Base-by-base conservation (phyloP, 208 protist genomes). In the Leishmania arabica region DNA sequence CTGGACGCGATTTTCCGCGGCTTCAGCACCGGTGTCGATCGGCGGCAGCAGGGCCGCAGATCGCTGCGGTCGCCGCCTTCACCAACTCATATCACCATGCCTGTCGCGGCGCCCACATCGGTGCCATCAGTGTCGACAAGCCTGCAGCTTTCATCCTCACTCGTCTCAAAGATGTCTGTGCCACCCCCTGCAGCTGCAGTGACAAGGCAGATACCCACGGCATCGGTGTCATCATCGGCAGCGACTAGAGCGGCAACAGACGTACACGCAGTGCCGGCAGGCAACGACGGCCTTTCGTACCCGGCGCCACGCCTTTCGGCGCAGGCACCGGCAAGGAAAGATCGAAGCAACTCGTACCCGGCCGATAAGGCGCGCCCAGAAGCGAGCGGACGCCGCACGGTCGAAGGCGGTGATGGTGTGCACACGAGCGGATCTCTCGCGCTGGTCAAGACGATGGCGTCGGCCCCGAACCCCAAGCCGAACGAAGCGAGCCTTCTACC, bases 1-100 rank as follows among this genome's bases (percentile, higher is more conserved):
- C 70, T 84, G 1, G 76, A 66, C 27, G n/a, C 54, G 7, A 51
- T 80, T 27, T 53, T 81, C 21, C 27, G 51, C 9, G 71, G 47
- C 34, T 37, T 51, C 27, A 37, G 58, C 62, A 42, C 71, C 47
- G 73, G 42, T 73, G 21, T 77, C 17, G n/a, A 47, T 13, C 24
- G 8, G 58, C 9, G 58, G 58, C 71, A 47, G 27, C 42, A 62
- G 37, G 19, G 62, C 21, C 64, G 8, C 47, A n/a, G 17, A 19
- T 45, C 31, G 6, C 27, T 40, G 62, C 62, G n/a, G 31, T 27
- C 62, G 54, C 40, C 69, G 45, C 69, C 69, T 34, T n/a, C 47
- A 24, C 7, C 56, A 15, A 19, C 24, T 27, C 74, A 17, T 58
- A 37, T 56, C 15, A 5, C 37, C 5, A 49, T 31, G 47, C 24